Percentiles rank a stretch among this genome's conserved stretches.
Conservation (phyloP, 2,329 filamentous ascomycete genomes). For the Penicillium italicum region DNA sequence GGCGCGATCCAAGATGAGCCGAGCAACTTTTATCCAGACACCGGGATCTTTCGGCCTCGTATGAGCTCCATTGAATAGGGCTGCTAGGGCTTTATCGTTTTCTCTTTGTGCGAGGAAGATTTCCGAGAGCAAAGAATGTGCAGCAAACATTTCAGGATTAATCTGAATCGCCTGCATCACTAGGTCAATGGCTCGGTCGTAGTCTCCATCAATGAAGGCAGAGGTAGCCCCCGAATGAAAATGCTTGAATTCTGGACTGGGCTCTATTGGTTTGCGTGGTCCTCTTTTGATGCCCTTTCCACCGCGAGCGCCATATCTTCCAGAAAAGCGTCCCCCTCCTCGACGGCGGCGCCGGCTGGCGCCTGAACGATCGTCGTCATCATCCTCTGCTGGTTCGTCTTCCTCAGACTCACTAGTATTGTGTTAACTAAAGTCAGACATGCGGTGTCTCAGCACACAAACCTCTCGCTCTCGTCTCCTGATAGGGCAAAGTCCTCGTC, state of each 20-base stretch:
- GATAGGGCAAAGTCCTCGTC: conserved; percentile 28
- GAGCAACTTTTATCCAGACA: conserved; percentile 57
- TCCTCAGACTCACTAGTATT: conserved; percentile 24
- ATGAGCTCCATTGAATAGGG: conserved; percentile 57
- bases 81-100: conserved; percentile 54
- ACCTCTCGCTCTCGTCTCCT: conserved; percentile 27
- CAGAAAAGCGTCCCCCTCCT: conserved; percentile 34
- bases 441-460: conserved; percentile 4
- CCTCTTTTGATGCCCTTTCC: conserved; percentile 47
- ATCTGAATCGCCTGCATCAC: conserved; percentile 50
- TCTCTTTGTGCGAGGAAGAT: conserved; percentile 56
- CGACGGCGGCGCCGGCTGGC: conserved; percentile 31
- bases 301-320: conserved; percentile 40
- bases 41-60: conserved; percentile 52
- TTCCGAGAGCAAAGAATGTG: conserved; percentile 59
- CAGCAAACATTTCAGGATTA: conserved; percentile 61
- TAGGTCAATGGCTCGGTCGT: conserved; percentile 43
- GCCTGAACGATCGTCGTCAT: conserved; percentile 23
- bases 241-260: conserved; percentile 47
- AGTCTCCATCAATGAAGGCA: conserved; percentile 48
- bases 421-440: conserved; percentile 6
- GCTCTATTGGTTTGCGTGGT: conserved; percentile 46
- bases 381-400: conserved; percentile 23
- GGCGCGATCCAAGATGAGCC: conserved; percentile 51
- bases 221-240: conserved; percentile 47